A percentile compares a stretch with the other conserved stretches of the same genome.
Evolutionary conservation across 345 rosid species (phyloP).

Genomic region (Linum tenue): DNA sequence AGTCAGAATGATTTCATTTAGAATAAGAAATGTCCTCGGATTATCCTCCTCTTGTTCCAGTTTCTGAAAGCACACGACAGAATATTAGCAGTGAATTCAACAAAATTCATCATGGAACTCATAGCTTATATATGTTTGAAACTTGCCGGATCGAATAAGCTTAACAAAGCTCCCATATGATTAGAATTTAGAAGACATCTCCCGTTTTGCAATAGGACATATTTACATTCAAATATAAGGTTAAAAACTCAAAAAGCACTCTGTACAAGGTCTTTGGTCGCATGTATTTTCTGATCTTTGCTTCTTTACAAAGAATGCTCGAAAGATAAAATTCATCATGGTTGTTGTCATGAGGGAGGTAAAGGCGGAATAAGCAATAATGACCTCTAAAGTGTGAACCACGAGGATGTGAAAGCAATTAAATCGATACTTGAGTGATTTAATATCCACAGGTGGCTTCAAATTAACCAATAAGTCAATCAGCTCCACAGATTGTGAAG

Average conservation of each 20-base stretch:
- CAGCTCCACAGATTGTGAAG: conserved; percentile 56
- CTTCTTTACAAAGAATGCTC: neutral
- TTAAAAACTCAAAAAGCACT: neutral
- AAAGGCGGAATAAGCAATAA: neutral
- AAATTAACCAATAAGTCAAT: conserved; percentile 55
- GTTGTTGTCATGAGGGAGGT: neutral
- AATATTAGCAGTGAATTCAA: conserved; percentile 2
- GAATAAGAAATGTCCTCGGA: conserved; percentile 69
- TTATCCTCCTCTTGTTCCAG: conserved; percentile 54
- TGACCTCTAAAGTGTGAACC: conserved; percentile 67
- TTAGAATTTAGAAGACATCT: neutral
- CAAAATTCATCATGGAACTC: neutral
- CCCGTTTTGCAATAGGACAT: neutral
- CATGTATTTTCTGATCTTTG: neutral
- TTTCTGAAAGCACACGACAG: conserved; percentile 34
- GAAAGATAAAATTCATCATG: neutral
- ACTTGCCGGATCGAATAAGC: neutral
- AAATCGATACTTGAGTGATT: conserved; percentile 57
- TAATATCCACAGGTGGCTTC: conserved; percentile 41
- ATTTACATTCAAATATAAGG: neutral
- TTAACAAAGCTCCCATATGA: neutral
- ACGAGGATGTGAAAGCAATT: conserved; percentile 57
- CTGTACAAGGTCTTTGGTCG: neutral
- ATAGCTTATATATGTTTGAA: neutral
- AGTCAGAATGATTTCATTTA: conserved; percentile 77